Evolutionary conservation across 176 grass and related monocot genomes (phyloP), one percentile per base, ranked within the genome.

Genomic region (Rhipidocladum racemiflorum): DNA sequence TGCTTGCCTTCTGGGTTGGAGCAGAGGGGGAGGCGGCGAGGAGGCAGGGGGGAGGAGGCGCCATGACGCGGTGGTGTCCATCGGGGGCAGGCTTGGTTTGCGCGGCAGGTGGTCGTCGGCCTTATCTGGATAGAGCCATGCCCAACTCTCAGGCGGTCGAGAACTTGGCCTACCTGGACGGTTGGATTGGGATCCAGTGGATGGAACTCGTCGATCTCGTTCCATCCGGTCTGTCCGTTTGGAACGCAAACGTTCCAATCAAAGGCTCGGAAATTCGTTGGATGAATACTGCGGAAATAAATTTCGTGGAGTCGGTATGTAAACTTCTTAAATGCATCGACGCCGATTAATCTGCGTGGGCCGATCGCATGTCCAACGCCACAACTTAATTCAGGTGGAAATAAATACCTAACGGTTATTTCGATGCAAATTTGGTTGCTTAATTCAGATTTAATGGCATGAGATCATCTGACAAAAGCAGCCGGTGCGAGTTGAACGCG

Each of bases 21-120:
- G 28, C 10, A 27, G 61, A 11, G 25, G 34, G n/a, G 61, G 25
- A 11, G 65, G 53, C 75, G 38, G 71, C 28, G 88, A 60, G 35
- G 70, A 76, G 51, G 69, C 61, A 15, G 65, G 73, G 5, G 85
- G 76, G 68, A 80, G 80, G 48, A 90, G 74, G 51, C 85, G 68
- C 69, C 82, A 90, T 84, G 88, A 84, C 79, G 67, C 62, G 39
- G 80, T 80, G 65, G 59, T 48, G 20, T 82, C 78, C 88, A 89
- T 89, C 2, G 44, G 16, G 59, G 29, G 46, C 29, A 49, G 55
- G 68, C 28, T 44, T 25, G 78, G 46, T 51, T 76, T 76, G 69
- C 14, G 16, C 45, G 77, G 72, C 56, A 82, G 36, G 66, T 74
- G 68, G 57, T 9, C 42, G 10, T 2, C 42, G 10, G 17, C 17